Evolutionary conservation across 1,139 yeast genomes (phyloP).

Genomic region (Spencermartinsiella ligniputridi): DNA sequence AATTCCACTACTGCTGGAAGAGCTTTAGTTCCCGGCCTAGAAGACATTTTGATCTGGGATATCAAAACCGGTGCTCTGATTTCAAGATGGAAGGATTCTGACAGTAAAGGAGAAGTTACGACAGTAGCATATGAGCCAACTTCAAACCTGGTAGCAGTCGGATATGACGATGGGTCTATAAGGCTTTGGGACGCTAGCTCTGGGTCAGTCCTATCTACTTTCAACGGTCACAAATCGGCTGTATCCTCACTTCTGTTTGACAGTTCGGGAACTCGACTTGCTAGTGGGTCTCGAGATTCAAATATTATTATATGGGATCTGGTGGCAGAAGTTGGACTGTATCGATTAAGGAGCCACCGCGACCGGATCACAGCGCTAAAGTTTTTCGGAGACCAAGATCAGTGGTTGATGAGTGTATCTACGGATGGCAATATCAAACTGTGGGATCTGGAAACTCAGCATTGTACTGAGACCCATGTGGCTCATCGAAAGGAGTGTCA

Average conservation of each 20-base stretch:
- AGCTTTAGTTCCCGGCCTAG: slow-evolving; percentile 77
- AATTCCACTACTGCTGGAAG: slow-evolving; percentile 51
- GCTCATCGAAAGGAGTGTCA: slow-evolving; percentile 95
- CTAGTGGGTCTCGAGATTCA: slow-evolving; percentile 84
- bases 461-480: slow-evolving; percentile 89
- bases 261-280: slow-evolving; percentile 72
- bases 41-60: slow-evolving; percentile 86
- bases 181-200: slow-evolving; percentile 91
- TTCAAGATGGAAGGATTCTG: slow-evolving; percentile 57
- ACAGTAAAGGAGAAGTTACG: slow-evolving; percentile 58
- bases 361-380: slow-evolving; percentile 76
- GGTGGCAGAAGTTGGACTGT: slow-evolving; percentile 85
- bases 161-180: slow-evolving; percentile 82
- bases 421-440: slow-evolving; percentile 88
- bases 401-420: slow-evolving; percentile 69
- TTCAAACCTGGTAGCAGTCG: slow-evolving; percentile 71
- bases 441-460: slow-evolving; percentile 89
- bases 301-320: slow-evolving; percentile 90
- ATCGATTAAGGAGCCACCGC: slow-evolving; percentile 82
- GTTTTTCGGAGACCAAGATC: slow-evolving; percentile 42
- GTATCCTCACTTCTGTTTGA: slow-evolving; percentile 69
- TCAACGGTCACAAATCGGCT: slow-evolving; percentile 83
- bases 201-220: slow-evolving; percentile 67
- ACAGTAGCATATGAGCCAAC: slow-evolving; percentile 51
- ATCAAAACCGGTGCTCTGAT: slow-evolving; percentile 79